Percentiles rank a stretch among this genome's conserved stretches.
Evolutionary conservation across 1,284 basidiomycete genomes (phyloP).

Genomic region (Rhodotorula sp.): DNA sequence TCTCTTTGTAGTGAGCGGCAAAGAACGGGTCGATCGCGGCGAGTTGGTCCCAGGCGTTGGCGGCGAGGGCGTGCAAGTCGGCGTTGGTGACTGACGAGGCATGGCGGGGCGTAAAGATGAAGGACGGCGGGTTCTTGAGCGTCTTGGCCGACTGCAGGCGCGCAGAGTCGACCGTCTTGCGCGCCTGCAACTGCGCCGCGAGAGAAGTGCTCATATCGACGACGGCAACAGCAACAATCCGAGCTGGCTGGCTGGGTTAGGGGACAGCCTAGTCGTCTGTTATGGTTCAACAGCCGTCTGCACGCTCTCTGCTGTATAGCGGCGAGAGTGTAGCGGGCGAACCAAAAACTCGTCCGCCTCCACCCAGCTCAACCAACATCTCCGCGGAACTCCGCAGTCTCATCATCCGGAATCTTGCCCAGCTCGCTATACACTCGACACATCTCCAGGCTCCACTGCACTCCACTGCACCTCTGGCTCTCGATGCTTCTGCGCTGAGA

Average conservation of each 20-base stretch:
- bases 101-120: conserved; percentile 80
- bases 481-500: too few species aligned
- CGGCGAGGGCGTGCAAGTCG: conserved; percentile 76
- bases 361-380: background rate
- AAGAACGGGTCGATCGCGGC: conserved; percentile 60
- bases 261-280: background rate
- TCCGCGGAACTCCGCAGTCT: background rate
- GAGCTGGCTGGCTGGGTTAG: too few species aligned
- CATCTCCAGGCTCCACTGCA: too few species aligned
- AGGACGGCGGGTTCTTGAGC: conserved; percentile 64
- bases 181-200: conserved; percentile 75
- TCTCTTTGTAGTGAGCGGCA: conserved; percentile 58
- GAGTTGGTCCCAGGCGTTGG: conserved; percentile 72
- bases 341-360: too few species aligned
- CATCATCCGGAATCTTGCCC: too few species aligned
- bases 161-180: conserved; percentile 74
- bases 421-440: too few species aligned
- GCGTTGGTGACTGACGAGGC: conserved; percentile 81
- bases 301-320: background rate
- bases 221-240: too few species aligned
- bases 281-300: background rate
- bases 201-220: conserved; percentile 68
- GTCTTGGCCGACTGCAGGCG: conserved; percentile 65
- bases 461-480: too few species aligned
- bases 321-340: background rate